Evolutionary conservation across 148 eudicot genomes (phyloP).

Genomic region (Linanthus parryae): DNA sequence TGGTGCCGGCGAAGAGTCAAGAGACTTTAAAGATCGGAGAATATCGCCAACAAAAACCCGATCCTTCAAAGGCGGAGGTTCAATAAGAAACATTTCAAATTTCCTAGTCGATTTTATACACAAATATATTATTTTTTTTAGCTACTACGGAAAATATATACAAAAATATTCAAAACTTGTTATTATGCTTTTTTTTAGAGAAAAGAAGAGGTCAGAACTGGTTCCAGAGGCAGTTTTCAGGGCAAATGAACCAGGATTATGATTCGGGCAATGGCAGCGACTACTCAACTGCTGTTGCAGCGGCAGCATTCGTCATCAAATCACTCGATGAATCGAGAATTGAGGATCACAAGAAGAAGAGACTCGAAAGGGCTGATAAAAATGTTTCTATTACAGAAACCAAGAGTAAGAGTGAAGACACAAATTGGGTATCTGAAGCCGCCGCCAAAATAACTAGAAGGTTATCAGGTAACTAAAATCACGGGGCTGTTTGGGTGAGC

Average conservation of each 20-base stretch:
- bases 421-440: constrained; percentile 1
- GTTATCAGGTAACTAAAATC: constrained; percentile 49
- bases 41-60: constrained; percentile 17
- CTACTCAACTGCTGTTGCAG: constrained; percentile 66
- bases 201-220: constrained; percentile 43
- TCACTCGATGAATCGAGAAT: constrained; percentile 43
- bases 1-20: constrained; percentile 13
- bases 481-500: no score
- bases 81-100: background rate
- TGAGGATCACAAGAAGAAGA: constrained; percentile 19
- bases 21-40: constrained; percentile 16
- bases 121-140: no score
- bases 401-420: constrained; percentile 24
- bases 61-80: constrained; percentile 13
- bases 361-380: constrained; percentile 7
- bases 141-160: no score
- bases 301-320: constrained; percentile 67
- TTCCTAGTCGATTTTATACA: no score
- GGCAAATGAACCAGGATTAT: constrained; percentile 32
- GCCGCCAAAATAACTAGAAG: constrained; percentile 24
- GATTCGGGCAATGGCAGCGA: constrained; percentile 30
- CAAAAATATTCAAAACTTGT: no score
- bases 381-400: no score
- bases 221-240: constrained; percentile 43
- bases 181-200: no score